phyloP scores from a whole-genome alignment of 1,139 yeast genomes.

The Diutina neorugosa region DNA sequence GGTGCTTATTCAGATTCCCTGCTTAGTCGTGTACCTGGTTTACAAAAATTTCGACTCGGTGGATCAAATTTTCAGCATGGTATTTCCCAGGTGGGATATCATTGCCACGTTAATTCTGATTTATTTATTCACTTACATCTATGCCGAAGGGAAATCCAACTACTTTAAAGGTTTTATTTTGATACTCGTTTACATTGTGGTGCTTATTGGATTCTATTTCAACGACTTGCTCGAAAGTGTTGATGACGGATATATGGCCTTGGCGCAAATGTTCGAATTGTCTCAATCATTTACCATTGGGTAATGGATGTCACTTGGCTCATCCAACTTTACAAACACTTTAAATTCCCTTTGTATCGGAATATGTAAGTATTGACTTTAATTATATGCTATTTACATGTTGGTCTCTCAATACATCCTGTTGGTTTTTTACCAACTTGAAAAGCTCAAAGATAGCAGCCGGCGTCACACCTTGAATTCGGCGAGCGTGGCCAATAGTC shows the following conservation, averaged over 20 bases:
- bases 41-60: conserved; percentile 24
- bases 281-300: not conserved
- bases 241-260: conserved; percentile 17
- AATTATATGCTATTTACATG: not conserved
- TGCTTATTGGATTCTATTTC: conserved; percentile 73
- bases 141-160: conserved; percentile 94
- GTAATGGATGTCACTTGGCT: not conserved
- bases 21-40: conserved; percentile 70
- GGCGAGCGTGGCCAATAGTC: conserved; percentile 88
- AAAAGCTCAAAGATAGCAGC: conserved; percentile 65
- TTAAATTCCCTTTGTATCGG: too few relatives aligned
- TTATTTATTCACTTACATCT: conserved; percentile 81
- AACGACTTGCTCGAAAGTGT: conserved; percentile 29
- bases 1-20: conserved; percentile 88
- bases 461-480: conserved; percentile 92
- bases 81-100: conserved; percentile 94
- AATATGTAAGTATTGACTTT: not conserved
- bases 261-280: not conserved
- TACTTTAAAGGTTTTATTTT: conserved; percentile 91
- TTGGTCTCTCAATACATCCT: not conserved
- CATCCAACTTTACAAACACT: not conserved
- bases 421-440: conserved; percentile 19
- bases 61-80: conserved; percentile 59
- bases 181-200: conserved; percentile 66
- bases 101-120: conserved; percentile 79